A percentile compares a stretch with the other conserved stretches of the same genome.
Conservation (phyloP, 2,329 filamentous ascomycete genomes). For the Exophiala calicioides region DNA sequence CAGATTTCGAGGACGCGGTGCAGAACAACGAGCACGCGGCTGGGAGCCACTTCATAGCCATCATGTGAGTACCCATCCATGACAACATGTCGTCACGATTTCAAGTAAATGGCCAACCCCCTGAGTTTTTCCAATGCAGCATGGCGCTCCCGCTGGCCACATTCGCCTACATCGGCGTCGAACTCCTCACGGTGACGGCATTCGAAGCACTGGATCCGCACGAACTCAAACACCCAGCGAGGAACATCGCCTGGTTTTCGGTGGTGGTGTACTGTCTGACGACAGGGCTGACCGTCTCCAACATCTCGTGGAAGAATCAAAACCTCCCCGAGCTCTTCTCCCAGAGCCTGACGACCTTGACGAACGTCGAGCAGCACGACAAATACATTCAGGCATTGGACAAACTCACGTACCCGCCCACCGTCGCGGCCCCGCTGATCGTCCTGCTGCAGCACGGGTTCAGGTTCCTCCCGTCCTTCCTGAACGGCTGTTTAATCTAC, state of each 20-base stretch:
- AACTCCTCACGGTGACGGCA: constrained; percentile 38
- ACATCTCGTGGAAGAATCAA: constrained; percentile 32
- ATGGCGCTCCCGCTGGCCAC: constrained; percentile 36
- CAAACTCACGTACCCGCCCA: neutral
- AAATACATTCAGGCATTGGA: neutral
- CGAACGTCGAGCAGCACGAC: neutral
- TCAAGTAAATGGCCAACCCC: too few relatives aligned
- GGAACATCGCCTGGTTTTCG: constrained; percentile 35
- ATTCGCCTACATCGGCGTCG: constrained; percentile 38
- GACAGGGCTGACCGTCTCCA: constrained; percentile 32
- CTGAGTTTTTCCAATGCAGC: constrained; percentile 11
- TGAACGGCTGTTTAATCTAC: constrained; percentile 36
- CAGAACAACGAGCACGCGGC: constrained; percentile 31
- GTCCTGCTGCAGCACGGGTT: constrained; percentile 6
- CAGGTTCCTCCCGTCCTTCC: constrained; percentile 13
- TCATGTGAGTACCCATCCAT: constrained; percentile 30
- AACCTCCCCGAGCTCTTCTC: constrained; percentile 26
- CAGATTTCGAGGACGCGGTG: constrained; percentile 5
- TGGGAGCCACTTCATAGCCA: constrained; percentile 30
- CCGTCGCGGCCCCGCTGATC: neutral
- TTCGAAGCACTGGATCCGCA: constrained; percentile 35
- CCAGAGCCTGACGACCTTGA: constrained; percentile 9
- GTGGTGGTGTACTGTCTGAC: constrained; percentile 34
- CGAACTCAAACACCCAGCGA: constrained; percentile 33
- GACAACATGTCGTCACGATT: too few relatives aligned